phyloP scores from a whole-genome alignment of 1,284 basidiomycete genomes.

The Marasmius fiardii region DNA sequence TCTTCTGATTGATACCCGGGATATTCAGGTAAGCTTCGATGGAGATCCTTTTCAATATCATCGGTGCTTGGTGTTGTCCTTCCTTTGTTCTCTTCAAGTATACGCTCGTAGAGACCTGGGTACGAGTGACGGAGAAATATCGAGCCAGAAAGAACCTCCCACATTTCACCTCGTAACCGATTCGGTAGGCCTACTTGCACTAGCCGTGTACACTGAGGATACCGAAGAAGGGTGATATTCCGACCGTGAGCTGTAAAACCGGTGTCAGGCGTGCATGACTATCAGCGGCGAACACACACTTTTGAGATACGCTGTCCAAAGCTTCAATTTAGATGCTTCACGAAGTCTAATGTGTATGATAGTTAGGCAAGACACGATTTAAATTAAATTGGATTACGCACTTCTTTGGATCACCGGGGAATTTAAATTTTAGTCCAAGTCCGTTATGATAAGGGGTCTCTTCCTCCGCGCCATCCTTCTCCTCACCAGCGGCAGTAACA shows the following conservation, averaged over 20 bases:
- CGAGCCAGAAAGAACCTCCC: conserved; percentile 97
- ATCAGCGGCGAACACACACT: conserved; percentile 40
- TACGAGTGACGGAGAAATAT: conserved; percentile 89
- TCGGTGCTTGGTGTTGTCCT: conserved; percentile 89
- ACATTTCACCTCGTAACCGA: conserved; percentile 93
- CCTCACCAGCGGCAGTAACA: conserved; percentile 24
- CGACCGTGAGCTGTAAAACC: conserved; percentile 78
- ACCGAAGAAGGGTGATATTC: conserved; percentile 89
- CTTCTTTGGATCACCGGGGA: conserved; percentile 94
- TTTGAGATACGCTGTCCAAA: conserved; percentile 90
- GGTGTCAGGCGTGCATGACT: background rate
- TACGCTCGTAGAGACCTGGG: conserved; percentile 80
- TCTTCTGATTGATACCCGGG: conserved; percentile 89
- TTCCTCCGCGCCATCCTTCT: conserved; percentile 5
- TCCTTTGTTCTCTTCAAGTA: conserved; percentile 80
- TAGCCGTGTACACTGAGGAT: conserved; percentile 94
- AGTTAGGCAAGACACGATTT: conserved; percentile 9
- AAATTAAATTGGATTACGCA: conserved; percentile 31
- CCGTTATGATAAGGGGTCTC: conserved; percentile 74
- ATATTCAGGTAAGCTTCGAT: conserved; percentile 93
- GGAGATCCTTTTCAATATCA: conserved; percentile 99
- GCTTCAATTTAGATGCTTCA: conserved; percentile 95
- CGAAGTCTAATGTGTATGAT: conserved; percentile 57
- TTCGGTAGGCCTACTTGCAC: conserved; percentile 98
- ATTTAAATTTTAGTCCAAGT: conserved; percentile 85